Base-by-base conservation (phyloP, 2,329 filamentous ascomycete genomes). In the Aspergillus ochraceus region DNA sequence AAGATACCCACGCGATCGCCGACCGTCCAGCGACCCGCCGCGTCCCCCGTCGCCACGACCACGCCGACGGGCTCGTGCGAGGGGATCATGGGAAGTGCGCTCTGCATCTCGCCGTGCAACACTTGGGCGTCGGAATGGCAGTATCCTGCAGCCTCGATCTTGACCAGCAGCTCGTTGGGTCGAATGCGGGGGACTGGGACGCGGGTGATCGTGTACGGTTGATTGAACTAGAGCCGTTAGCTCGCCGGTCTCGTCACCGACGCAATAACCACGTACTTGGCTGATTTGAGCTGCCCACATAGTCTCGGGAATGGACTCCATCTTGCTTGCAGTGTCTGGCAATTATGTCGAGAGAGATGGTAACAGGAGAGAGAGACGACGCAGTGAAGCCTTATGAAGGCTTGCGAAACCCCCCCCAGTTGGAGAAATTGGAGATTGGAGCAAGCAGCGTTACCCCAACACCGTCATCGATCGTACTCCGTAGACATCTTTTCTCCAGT, bases 51-150 rank as follows among this genome's bases (percentile, higher is more conserved):
- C 11, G 26, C 36, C 4, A 54, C 51, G 1, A 64, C 49, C 11
- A 54, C 57, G 1, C 62, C 60, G 2, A 50, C 62, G 9, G 62
- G 54, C 29, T 62, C 62, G 19, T 64, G 62, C 3, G 60, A 60
- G 0, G 57, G 52, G 5, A 58, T 64, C 17, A 64, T 29, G 1
- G 62, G 60, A 3, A 49, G 29, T 0, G 54, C 52, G 14, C 59
- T 53, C 4, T 56, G 14, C 45, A 60, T 47, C 12, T 57, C 57
- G 4, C 62, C 62, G 14, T 58, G n/a, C 39, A 55, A 56, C 30
- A 64, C 57, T 47, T 64, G 62, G 46, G 59, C 52, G 39, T 64
- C 60, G 9, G 57, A 60, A 32, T 63, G 61, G 30, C 61, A 63
- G 56, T 61, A 63, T 9, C 59, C 56, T 5, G 61, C 61, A 2